Conservation (phyloP, 305 asterid genomes). For the Fraxinus floribunda region DNA sequence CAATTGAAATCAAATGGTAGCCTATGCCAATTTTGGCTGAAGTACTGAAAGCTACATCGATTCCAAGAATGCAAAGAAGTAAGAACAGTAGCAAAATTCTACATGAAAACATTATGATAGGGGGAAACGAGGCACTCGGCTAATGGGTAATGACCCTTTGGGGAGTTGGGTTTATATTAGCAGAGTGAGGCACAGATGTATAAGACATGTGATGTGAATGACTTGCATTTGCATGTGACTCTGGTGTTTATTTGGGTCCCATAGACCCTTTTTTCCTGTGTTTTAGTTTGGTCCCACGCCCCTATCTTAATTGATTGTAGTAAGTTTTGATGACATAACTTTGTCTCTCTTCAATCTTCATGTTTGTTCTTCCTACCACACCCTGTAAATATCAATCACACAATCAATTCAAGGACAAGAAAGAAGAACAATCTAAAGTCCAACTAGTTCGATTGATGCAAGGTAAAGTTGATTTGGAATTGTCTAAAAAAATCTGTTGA, state of each 20-base stretch:
- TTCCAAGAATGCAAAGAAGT: not conserved
- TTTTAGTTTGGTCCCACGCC: not conserved
- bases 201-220: conserved; percentile 36
- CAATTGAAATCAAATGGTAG: conserved; percentile 65
- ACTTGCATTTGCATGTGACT: conserved; percentile 42
- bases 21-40: conserved; percentile 65
- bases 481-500: not conserved
- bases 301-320: not conserved
- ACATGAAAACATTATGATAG: not conserved
- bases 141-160: not conserved
- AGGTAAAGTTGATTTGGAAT: not conserved
- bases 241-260: conserved; percentile 48
- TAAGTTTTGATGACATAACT: not conserved
- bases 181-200: not conserved
- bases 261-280: not conserved
- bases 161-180: conserved; percentile 21
- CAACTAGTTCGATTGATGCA: not conserved
- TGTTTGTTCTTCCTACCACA: not conserved
- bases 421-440: not conserved
- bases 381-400: conserved; percentile 16
- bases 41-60: not conserved
- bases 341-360: conserved; percentile 22
- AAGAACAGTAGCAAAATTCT: not conserved
- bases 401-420: not conserved
- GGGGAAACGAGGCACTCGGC: not conserved